A percentile compares a stretch with the other conserved stretches of the same genome.
phyloP scores from a whole-genome alignment of 2,329 filamentous ascomycete species.

The Alternaria ethzedia region DNA sequence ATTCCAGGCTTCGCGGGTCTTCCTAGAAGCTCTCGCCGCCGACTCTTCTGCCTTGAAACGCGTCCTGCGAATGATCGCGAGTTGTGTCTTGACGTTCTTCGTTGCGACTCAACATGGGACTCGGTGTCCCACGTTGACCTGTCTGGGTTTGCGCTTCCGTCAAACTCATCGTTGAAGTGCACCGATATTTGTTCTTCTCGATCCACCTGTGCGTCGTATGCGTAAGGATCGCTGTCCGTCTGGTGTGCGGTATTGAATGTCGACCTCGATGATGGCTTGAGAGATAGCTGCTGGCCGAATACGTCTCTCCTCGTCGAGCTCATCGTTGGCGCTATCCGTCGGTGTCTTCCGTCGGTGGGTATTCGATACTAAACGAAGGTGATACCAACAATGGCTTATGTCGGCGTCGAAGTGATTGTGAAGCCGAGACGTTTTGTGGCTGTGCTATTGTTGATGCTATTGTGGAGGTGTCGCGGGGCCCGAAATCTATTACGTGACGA shows the following conservation, averaged over 20 bases:
- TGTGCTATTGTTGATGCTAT: slow-evolving; percentile 26
- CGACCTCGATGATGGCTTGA: slow-evolving; percentile 16
- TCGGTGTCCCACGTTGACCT: slow-evolving; percentile 29
- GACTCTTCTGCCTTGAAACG: slow-evolving; percentile 59
- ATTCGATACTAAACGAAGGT: slow-evolving; percentile 11
- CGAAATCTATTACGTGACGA: slow-evolving; percentile 23
- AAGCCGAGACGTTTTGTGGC: slow-evolving; percentile 39
- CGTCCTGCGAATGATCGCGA: slow-evolving; percentile 45
- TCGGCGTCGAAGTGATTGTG: slow-evolving; percentile 20
- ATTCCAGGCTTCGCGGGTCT: slow-evolving; percentile 68
- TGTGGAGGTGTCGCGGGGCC: slow-evolving; percentile 25
- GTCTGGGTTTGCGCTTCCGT: slow-evolving; percentile 2
- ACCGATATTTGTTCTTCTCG: slow-evolving; percentile 35
- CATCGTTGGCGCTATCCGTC: slow-evolving; percentile 21
- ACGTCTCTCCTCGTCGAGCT: slow-evolving; percentile 16
- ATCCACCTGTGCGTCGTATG: slow-evolving; percentile 7
- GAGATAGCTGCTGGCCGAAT: slow-evolving; percentile 22
- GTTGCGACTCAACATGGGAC: slow-evolving; percentile 33
- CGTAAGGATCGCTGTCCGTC: background rate
- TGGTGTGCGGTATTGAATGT: slow-evolving; percentile 6
- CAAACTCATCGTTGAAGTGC: slow-evolving; percentile 27
- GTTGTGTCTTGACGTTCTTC: slow-evolving; percentile 38
- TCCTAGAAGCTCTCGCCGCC: slow-evolving; percentile 64
- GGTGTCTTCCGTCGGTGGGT: slow-evolving; percentile 3
- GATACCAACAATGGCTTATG: slow-evolving; percentile 36